Percentiles rank a stretch among this genome's conserved stretches.
These are phyloP conservation scores for Fusarium setosum DNA, from an alignment of 2,329 filamentous ascomycete genomes.

Conservation along the genomic window DNA sequence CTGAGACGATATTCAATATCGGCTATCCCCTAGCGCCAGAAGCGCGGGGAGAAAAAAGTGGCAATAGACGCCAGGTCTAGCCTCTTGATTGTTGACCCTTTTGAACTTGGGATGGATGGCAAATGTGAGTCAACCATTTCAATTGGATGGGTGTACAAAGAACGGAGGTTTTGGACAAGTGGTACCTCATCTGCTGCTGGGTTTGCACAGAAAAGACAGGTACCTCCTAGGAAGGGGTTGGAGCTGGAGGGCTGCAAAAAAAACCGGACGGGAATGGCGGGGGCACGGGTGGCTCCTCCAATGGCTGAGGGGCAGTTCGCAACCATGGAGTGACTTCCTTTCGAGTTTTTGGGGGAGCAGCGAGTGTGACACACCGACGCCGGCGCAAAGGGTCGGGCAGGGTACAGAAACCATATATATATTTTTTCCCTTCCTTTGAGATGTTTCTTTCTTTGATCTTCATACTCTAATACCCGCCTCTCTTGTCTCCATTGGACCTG, in stretches of 20 bases:
- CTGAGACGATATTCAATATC: background rate
- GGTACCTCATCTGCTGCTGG: conserved; percentile 20
- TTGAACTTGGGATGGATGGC: background rate
- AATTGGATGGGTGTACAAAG: background rate
- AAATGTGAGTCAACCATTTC: background rate
- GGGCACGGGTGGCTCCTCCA: conserved; percentile 26
- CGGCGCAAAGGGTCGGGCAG: conserved; percentile 40
- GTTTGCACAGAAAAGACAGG: conserved; percentile 5
- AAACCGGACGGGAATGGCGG: conserved; percentile 27
- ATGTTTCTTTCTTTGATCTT: background rate
- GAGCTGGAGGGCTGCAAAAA: conserved; percentile 17
- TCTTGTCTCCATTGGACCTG: conserved; percentile 8
- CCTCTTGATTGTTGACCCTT: background rate
- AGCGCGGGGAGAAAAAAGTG: background rate
- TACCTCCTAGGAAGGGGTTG: no score
- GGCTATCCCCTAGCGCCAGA: background rate
- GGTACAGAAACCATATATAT: conserved; percentile 24
- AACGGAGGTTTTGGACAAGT: conserved; percentile 5
- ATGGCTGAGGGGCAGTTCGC: conserved; percentile 37
- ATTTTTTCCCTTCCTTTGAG: conserved; percentile 10
- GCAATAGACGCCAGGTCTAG: background rate
- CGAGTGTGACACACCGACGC: conserved; percentile 40
- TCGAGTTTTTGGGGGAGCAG: conserved; percentile 6
- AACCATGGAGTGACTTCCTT: conserved; percentile 35
- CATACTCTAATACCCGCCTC: background rate